Percentiles rank a stretch among this genome's conserved stretches.
Conservation (phyloP, 2,329 filamentous ascomycete species). For the Aspergillus oerlinghausenensis region DNA sequence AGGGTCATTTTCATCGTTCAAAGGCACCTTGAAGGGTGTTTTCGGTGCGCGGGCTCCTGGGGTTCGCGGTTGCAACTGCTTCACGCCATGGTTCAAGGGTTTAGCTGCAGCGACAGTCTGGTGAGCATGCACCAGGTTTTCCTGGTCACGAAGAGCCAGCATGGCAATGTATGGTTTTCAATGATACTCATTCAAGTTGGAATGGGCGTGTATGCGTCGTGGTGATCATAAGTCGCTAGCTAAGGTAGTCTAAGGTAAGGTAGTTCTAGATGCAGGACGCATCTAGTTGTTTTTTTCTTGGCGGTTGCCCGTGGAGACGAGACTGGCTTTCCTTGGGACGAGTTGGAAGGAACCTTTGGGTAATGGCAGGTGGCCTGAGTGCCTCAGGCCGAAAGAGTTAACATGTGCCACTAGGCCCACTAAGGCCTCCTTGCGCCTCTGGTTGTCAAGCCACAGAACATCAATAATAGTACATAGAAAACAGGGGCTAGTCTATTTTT, state of each 20-base stretch:
- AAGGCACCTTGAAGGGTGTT: conserved; percentile 71
- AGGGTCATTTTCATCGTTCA: conserved; percentile 82
- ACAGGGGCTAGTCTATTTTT: conserved; percentile 1
- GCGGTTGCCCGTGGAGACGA: conserved; percentile 39
- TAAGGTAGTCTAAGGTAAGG: neutral
- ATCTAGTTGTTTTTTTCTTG: conserved; percentile 22
- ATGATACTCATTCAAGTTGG: conserved; percentile 17
- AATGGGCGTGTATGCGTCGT: neutral
- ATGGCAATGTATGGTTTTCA: conserved; percentile 45
- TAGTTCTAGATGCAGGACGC: conserved; percentile 19
- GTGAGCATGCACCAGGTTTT: conserved; percentile 75
- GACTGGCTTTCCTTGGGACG: conserved; percentile 11
- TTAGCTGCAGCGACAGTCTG: conserved; percentile 69
- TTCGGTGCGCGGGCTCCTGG: conserved; percentile 72
- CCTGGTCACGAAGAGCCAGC: conserved; percentile 78
- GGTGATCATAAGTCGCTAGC: conserved; percentile 2
- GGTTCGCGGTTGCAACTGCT: conserved; percentile 67
- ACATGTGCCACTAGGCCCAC: neutral
- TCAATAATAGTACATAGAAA: neutral
- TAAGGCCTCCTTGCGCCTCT: neutral
- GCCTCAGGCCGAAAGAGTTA: neutral
- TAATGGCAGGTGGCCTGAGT: neutral
- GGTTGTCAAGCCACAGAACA: neutral
- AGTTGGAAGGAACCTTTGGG: neutral
- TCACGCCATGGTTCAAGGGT: conserved; percentile 61